A percentile compares a stretch with the other conserved stretches of the same genome.
These are phyloP conservation scores for Apostasia ramifera DNA, from an alignment of 106 monocot species.

Conservation along the genomic window DNA sequence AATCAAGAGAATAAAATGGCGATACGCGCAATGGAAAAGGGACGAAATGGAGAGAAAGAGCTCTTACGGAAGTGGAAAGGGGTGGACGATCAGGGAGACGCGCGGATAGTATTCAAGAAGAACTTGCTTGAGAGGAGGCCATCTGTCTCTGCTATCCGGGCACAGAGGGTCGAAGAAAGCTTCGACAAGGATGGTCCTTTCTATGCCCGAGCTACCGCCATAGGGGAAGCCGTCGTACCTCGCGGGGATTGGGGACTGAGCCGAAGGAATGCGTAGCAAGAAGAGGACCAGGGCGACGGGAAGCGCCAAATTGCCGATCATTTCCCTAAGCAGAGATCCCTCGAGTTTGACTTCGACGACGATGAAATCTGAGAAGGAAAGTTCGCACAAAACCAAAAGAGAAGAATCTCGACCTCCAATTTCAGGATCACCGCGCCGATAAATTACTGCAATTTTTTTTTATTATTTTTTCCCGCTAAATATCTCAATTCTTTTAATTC, in stretches of 20 bases:
- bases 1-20: too few species aligned
- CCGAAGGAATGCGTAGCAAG: background rate
- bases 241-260: constrained; percentile 5
- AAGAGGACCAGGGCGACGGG: background rate
- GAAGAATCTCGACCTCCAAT: too few species aligned
- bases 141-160: constrained; percentile 19
- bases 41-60: background rate
- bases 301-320: background rate
- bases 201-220: background rate
- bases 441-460: too few species aligned
- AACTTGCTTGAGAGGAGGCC: constrained; percentile 15
- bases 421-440: too few species aligned
- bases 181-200: constrained; percentile 7
- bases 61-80: constrained; percentile 19
- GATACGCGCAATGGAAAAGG: too few species aligned
- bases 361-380: too few species aligned
- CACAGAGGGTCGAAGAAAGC: constrained; percentile 19
- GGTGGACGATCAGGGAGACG: constrained; percentile 12
- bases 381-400: too few species aligned
- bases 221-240: constrained; percentile 21
- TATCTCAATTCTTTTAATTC: too few species aligned
- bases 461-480: too few species aligned
- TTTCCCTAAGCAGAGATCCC: too few species aligned
- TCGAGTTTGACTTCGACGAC: too few species aligned
- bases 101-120: constrained; percentile 10